phyloP scores from a whole-genome alignment of 495 filamentous ascomycete species.

The Haplographium delicatum region DNA sequence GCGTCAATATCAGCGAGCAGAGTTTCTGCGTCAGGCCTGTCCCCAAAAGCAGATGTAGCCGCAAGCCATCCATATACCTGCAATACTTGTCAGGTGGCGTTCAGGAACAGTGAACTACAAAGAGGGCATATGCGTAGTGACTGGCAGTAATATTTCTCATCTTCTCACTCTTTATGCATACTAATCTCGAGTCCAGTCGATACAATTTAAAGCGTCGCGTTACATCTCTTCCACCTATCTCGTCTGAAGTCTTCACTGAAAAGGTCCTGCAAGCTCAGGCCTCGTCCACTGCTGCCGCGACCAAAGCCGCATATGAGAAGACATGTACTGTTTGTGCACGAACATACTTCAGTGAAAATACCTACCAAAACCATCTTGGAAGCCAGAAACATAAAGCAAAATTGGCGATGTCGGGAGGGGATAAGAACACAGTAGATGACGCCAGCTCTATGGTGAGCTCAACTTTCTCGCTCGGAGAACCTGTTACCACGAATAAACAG shows the following conservation, averaged over 20 bases:
- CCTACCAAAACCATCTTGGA: slow-evolving; percentile 85
- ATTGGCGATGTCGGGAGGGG: slow-evolving; percentile 36
- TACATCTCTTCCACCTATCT: slow-evolving; percentile 83
- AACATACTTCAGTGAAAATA: slow-evolving; percentile 93
- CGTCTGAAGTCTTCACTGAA: slow-evolving; percentile 90
- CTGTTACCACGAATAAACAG: slow-evolving; percentile 30
- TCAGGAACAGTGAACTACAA: slow-evolving; percentile 89
- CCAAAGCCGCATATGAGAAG: slow-evolving; percentile 85
- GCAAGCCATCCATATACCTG: slow-evolving; percentile 86
- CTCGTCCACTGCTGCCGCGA: slow-evolving; percentile 72
- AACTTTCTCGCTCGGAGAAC: slow-evolving; percentile 79
- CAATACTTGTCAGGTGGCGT: slow-evolving; percentile 96
- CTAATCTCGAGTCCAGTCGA: slow-evolving; percentile 48
- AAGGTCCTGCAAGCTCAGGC: slow-evolving; percentile 94
- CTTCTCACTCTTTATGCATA: background rate
- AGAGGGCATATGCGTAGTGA: slow-evolving; percentile 93
- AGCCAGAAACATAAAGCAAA: slow-evolving; percentile 86
- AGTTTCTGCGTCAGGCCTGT: slow-evolving; percentile 26
- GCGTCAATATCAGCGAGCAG: slow-evolving; percentile 46
- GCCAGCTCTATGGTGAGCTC: slow-evolving; percentile 85
- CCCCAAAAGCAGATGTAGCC: slow-evolving; percentile 28
- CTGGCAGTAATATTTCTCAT: slow-evolving; percentile 75
- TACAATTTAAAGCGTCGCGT: slow-evolving; percentile 98
- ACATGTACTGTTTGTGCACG: slow-evolving; percentile 78
- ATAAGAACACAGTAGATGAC: slow-evolving; percentile 52